These are phyloP conservation scores for Alternaria burnsii DNA, from an alignment of 2,329 filamentous ascomycete genomes.

Conservation along the genomic window DNA sequence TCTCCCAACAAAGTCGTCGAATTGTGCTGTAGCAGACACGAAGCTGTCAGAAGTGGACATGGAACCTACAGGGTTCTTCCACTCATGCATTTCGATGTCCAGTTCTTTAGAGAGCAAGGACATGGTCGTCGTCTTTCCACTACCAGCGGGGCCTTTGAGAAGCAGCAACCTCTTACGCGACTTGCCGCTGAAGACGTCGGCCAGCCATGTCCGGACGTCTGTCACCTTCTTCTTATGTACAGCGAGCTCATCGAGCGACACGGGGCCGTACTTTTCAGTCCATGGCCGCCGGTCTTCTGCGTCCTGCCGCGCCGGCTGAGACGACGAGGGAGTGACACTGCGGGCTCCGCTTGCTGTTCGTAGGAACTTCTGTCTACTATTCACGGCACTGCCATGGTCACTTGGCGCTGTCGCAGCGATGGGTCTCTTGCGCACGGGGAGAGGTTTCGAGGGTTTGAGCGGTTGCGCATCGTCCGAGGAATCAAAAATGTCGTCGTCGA, in stretches of 20 bases:
- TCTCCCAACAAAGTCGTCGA: constrained; percentile 89
- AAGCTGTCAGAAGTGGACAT: constrained; percentile 68
- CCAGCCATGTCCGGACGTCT: constrained; percentile 85
- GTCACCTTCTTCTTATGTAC: constrained; percentile 94
- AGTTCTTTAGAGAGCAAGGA: constrained; percentile 80
- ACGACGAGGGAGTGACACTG: constrained; percentile 34
- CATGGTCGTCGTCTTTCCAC: constrained; percentile 90
- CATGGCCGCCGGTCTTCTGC: constrained; percentile 75
- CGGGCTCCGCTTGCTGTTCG: constrained; percentile 49
- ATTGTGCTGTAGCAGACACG: constrained; percentile 77
- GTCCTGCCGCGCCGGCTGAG: constrained; percentile 30
- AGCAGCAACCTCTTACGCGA: constrained; percentile 75
- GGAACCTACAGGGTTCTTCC: constrained; percentile 81
- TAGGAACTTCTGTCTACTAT: constrained; percentile 56
- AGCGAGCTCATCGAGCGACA: constrained; percentile 80
- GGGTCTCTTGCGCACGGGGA: constrained; percentile 44
- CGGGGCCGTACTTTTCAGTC: constrained; percentile 84
- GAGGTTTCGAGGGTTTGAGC: constrained; percentile 27
- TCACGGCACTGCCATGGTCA: constrained; percentile 30
- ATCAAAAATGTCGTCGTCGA: constrained; percentile 50
- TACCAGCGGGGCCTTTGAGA: constrained; percentile 88
- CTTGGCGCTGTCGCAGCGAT: constrained; percentile 23
- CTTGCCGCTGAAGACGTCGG: constrained; percentile 72
- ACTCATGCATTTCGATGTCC: constrained; percentile 81
- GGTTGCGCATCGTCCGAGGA: constrained; percentile 45